Base-by-base conservation (phyloP, 495 filamentous ascomycete species). In the Friedmanniomyces simplex region DNA sequence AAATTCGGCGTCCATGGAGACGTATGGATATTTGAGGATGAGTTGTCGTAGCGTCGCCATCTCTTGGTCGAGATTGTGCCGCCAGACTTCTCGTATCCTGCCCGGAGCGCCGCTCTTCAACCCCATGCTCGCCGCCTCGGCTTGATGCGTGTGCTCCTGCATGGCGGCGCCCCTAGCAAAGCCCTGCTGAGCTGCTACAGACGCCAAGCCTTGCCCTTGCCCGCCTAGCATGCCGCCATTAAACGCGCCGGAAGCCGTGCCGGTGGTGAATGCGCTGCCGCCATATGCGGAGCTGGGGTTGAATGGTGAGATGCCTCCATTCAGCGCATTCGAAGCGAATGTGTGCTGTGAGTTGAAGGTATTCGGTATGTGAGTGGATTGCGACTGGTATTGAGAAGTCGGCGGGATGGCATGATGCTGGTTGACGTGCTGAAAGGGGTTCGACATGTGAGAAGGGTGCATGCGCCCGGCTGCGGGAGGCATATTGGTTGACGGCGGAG, bases 1-100 rank as follows among this genome's bases (percentile, higher is more conserved):
- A 65, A 98, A 98, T 68, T 97, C 91, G 47, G 94, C 96, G 69
- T 98, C 94, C 94, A 97, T 96, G 68, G 88, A 88, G 69, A 97
- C 87, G 67, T 91, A 97, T 26, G 89, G 88, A 71, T 91, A 97
- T 58, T 84, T 86, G 50, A 95, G 87, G 50, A 96, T 80, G 66
- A 97, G 71, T 42, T 82, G 77, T 65, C 94, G 77, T 61, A 98
- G 70, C 25, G 82, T 69, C 4, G 78, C 81, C 82, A 98, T 88
- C 73, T 98, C 93, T 63, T 91, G 84, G n/a, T 84, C 79, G 55
- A 97, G 73, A 67, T 97, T 96, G 57, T 86, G 79, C 63, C 81
- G 85, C 91, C 91, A 98, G 18, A 98, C 93, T 66, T 98, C 93
- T 50, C 90, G 79, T 79, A 97, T 96, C 69, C 89, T 54, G 52